Evolutionary conservation across 2,329 filamentous ascomycete genomes (phyloP), one percentile per base, ranked within the genome.

Genomic region (Trichoderma atroviride): DNA sequence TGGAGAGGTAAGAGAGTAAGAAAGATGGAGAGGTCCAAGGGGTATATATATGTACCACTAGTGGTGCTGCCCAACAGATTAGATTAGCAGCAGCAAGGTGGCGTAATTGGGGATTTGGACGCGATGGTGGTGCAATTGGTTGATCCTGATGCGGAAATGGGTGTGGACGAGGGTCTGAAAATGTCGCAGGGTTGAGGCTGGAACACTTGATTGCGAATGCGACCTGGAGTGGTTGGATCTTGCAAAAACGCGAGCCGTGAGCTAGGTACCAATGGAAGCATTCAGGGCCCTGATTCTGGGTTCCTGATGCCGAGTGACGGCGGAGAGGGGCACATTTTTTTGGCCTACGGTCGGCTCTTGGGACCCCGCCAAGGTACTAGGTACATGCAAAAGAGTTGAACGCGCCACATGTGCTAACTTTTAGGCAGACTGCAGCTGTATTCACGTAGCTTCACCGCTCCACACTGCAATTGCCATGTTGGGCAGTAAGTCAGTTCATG

Each of bases 251-350:
- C 22, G 5, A 35, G 22, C 10, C 29, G 29, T 11, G 37, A 24
- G 59, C 31, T n/a, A 9, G 40, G 19, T 59, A 16, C 40, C 59
- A 62, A 52, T 29, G 40, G 5, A 50, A 24, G 22, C 9, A 22
- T 11, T 27, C 16, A 33, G 56, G 56, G 56, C 19, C 56, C 27
- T 61, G 29, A 31, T 43, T 61, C 47, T 53, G 19, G 31, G 55
- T 27, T 37, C 33, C 43, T 68, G 57, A 68, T 55, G 65, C 57
- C 47, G 65, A 68, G 65, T 59, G 69, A 63, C 59, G 22, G 52
- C 65, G 58, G 33, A 47, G 53, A 53, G 69, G 69, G 55, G 27
- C 56, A 68, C 27, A 37, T 65, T 61, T 40, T 68, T 40, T 60
- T 55, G 65, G 57, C 52, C 50, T 22, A 16, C 27, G 27, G 14